Base-by-base conservation (phyloP, 768 basidiomycete genomes). In the Boletus subparvulus region DNA sequence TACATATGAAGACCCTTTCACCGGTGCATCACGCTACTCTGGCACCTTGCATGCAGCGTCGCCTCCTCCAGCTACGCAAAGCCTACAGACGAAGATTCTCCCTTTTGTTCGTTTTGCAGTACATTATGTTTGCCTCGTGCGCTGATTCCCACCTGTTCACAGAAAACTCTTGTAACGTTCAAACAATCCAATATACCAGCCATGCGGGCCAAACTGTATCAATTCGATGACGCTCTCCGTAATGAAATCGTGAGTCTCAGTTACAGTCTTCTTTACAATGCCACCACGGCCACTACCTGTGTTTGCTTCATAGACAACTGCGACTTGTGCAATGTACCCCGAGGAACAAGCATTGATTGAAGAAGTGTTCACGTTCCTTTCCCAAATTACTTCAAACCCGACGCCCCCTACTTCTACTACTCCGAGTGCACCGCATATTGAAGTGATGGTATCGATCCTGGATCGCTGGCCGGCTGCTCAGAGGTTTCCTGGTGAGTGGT, bases 151-250 rank as follows among this genome's bases (percentile, higher is more conserved):
- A 4, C 13, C 24, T 33, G 35, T 33, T 39, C 53, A 19, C 62
- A 92, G 90, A 75, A 79, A 42, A 83, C 80, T 39, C 77, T 80
- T 42, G 80, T 92, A 19, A 77, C 80, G n/a, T 96, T 98, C 78
- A 92, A 90, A 61, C 90, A 93, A 77, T 91, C 86, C 3, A 86
- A 85, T 69, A 80, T 95, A 28, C 65, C 78, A 21, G 90, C 90
- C 17, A 91, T 95, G 85, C 85, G 84, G 65, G 78, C 79, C 21
- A 95, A 95, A 71, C 65, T 93, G 19, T 78, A 80, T 58, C 87
- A 94, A 67, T 86, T 94, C 48, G 81, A 92, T 61, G 83, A 88
- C 43, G 80, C 73, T 19, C 73, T 94, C 37, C 80, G 78, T 52
- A 75, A 82, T 58, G 87, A 90, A 67, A 86, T 85, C 50, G 91